phyloP scores from a whole-genome alignment of 208 protist species.

The Leishmania turanica region DNA sequence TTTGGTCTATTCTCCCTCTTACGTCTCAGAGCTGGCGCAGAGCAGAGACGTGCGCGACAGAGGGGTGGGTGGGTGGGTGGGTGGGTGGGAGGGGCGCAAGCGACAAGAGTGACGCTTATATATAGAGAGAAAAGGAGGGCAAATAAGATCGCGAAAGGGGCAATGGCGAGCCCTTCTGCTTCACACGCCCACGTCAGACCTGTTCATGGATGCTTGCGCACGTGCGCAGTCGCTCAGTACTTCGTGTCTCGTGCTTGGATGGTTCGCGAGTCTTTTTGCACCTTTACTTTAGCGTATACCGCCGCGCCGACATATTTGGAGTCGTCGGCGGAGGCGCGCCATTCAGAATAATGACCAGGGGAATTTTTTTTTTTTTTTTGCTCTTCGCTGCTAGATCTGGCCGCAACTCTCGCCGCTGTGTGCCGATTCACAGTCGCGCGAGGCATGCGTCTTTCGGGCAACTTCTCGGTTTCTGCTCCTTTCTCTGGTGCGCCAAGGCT shows the following conservation, averaged over 20 bases:
- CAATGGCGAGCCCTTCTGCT: not conserved
- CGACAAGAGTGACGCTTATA: not conserved
- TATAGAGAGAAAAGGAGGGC: not conserved
- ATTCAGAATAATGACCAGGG: not conserved
- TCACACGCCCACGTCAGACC: not conserved
- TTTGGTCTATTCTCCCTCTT: not conserved
- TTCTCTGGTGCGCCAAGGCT: not conserved
- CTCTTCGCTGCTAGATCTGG: not conserved
- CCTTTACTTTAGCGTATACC: not conserved
- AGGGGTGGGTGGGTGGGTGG: not conserved
- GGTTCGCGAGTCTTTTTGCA: not conserved
- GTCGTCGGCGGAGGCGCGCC: not conserved
- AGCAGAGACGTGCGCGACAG: not conserved
- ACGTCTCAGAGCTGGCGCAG: not conserved
- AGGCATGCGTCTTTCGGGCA: not conserved
- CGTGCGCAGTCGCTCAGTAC: not conserved
- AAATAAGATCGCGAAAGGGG: not conserved
- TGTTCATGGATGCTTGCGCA: not conserved
- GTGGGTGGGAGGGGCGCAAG: not conserved
- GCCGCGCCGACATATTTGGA: not conserved
- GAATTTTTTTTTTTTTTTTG: not conserved
- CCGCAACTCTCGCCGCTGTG: not conserved
- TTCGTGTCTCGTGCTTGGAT: not conserved
- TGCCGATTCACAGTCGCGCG: not conserved
- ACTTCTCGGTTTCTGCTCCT: not conserved